Percentiles rank a stretch among this genome's conserved stretches.
Conservation (phyloP, 2,329 filamentous ascomycete species). For the Zasmidium cellare region DNA sequence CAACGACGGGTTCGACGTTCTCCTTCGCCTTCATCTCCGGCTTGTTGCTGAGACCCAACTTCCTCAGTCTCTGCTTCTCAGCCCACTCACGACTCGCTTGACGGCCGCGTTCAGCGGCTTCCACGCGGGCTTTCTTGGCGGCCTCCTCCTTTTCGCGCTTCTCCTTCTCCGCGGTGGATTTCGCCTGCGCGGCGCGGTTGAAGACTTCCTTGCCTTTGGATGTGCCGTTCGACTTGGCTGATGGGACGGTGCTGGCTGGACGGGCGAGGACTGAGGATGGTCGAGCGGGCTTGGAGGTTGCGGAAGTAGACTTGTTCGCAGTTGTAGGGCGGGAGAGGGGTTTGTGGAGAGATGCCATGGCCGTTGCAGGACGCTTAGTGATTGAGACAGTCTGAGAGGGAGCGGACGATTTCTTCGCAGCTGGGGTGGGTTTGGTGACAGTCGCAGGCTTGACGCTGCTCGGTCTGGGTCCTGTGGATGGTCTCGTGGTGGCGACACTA, state of each 20-base stretch:
- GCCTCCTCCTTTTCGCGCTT: slow-evolving; percentile 50
- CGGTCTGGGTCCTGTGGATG: slow-evolving; percentile 4
- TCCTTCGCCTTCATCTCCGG: not conserved
- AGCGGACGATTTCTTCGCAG: slow-evolving; percentile 12
- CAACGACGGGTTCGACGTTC: not conserved
- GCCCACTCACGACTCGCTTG: slow-evolving; percentile 50
- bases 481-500: slow-evolving; percentile 24
- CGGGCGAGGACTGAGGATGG: slow-evolving; percentile 3
- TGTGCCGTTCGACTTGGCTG: slow-evolving; percentile 33
- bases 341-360: slow-evolving; percentile 13
- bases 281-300: not conserved
- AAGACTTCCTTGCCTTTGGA: slow-evolving; percentile 49
- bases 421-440: slow-evolving; percentile 5
- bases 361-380: slow-evolving; percentile 18
- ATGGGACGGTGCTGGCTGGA: slow-evolving; percentile 7
- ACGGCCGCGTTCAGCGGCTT: slow-evolving; percentile 48
- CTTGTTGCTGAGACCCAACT: slow-evolving; percentile 16
- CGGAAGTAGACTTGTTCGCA: not conserved
- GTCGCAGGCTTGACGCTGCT: slow-evolving; percentile 7
- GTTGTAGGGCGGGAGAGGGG: slow-evolving; percentile 14
- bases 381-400: slow-evolving; percentile 15
- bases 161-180: slow-evolving; percentile 41
- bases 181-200: slow-evolving; percentile 44
- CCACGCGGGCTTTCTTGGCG: slow-evolving; percentile 46
- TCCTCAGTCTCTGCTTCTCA: slow-evolving; percentile 45